Evolutionary conservation across 2,329 filamentous ascomycete species (phyloP).

Genomic region (Xylaria sp.): DNA sequence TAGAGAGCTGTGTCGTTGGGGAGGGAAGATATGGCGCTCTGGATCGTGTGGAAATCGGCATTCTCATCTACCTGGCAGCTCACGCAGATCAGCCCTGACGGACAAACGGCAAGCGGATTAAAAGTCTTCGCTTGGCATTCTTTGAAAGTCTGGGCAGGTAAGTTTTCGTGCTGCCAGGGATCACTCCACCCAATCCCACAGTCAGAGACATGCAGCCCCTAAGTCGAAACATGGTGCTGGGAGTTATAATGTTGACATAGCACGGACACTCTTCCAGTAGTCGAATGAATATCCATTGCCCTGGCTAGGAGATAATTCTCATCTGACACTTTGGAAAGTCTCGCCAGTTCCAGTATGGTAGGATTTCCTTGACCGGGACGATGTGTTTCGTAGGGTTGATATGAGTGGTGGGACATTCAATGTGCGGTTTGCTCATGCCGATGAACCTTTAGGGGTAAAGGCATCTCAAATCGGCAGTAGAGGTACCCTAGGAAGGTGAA

Average conservation of each 20-base stretch:
- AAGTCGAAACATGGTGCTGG: slow-evolving; percentile 8
- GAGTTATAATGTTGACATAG: not conserved
- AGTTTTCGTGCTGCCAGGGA: not conserved
- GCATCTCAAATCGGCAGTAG: slow-evolving; percentile 1
- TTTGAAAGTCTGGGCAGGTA: slow-evolving; percentile 29
- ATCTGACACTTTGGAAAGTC: not conserved
- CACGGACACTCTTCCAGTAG: not conserved
- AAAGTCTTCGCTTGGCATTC: slow-evolving; percentile 32
- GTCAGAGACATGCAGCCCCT: slow-evolving; percentile 5
- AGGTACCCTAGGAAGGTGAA: not conserved
- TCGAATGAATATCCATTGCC: not conserved
- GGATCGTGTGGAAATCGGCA: slow-evolving; percentile 38
- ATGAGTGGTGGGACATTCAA: slow-evolving; percentile 20
- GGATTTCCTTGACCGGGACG: not conserved
- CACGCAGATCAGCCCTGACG: slow-evolving; percentile 39
- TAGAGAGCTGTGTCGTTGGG: slow-evolving; percentile 40
- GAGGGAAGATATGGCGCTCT: slow-evolving; percentile 38
- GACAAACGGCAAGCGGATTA: slow-evolving; percentile 36
- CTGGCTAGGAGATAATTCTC: not conserved
- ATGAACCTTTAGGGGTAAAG: not conserved
- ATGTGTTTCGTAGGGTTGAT: not conserved
- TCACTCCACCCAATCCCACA: not conserved
- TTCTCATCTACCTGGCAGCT: slow-evolving; percentile 29
- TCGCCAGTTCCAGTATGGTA: not conserved
- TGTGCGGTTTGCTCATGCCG: not conserved